A percentile compares a stretch with the other conserved stretches of the same genome.
phyloP scores from a whole-genome alignment of 768 basidiomycete species.

The Xerocomellus chrysenteron region DNA sequence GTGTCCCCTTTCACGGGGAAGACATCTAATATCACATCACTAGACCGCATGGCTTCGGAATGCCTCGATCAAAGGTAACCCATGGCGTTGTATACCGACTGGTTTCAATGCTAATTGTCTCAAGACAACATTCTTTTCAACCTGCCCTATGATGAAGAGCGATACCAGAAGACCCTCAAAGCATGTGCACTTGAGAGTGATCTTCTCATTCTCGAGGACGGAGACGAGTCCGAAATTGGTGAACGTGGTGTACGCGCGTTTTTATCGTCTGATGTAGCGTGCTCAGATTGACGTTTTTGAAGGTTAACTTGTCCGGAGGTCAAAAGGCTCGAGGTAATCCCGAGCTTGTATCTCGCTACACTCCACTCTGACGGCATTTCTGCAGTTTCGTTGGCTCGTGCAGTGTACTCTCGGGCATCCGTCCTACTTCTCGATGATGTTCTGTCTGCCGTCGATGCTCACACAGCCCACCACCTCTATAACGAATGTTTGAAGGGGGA shows the following conservation, averaged over 20 bases:
- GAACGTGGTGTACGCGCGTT: slow-evolving; percentile 64
- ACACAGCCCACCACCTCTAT: slow-evolving; percentile 82
- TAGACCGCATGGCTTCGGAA: slow-evolving; percentile 70
- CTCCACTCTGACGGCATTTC: not conserved
- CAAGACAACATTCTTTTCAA: slow-evolving; percentile 77
- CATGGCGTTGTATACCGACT: slow-evolving; percentile 15
- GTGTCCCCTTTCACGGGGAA: slow-evolving; percentile 1
- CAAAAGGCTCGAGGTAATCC: slow-evolving; percentile 65
- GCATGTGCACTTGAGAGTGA: slow-evolving; percentile 74
- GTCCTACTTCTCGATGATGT: slow-evolving; percentile 85
- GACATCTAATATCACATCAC: slow-evolving; percentile 5
- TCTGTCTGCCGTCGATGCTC: slow-evolving; percentile 71
- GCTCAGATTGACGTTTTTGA: not conserved
- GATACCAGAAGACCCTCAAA: slow-evolving; percentile 77
- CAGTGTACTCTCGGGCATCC: slow-evolving; percentile 86
- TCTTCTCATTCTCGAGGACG: slow-evolving; percentile 81
- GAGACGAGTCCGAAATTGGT: slow-evolving; percentile 85
- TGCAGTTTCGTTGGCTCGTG: slow-evolving; percentile 72
- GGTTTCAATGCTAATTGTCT: slow-evolving; percentile 36
- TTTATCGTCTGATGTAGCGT: not conserved
- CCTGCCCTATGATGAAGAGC: slow-evolving; percentile 66
- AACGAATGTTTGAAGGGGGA: slow-evolving; percentile 78
- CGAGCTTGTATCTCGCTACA: not conserved
- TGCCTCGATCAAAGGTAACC: slow-evolving; percentile 45
- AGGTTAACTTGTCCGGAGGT: slow-evolving; percentile 46